Base-by-base conservation (phyloP, 768 basidiomycete genomes). In the Mrakia frigida region DNA sequence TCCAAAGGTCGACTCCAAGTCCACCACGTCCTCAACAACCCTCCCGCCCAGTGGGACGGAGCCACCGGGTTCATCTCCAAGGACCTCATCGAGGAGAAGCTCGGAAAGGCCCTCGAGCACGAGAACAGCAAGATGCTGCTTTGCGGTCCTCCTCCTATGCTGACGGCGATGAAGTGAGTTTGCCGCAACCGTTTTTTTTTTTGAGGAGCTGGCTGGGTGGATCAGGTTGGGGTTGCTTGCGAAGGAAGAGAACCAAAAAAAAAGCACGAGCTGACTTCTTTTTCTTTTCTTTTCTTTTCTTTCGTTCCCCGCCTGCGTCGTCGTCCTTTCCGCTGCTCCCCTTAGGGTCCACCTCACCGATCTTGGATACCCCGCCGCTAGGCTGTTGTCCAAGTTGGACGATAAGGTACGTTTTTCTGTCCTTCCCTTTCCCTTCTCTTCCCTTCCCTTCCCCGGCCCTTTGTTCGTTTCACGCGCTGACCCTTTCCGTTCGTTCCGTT, bases 51-150 rank as follows among this genome's bases (percentile, higher is more conserved):
- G 79, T 99, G 97, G 97, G 87, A 86, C 6, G 92, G 92, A 63
- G 94, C 94, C 77, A 89, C 90, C 74, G 97, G 97, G 53, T 99
- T 97, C 81, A 92, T 99, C 74, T 88, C 90, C 80, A 92, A 92
- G 84, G 93, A 94, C 16, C 93, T 97, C 82, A 94, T 99, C 81
- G 87, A 91, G 81, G 85, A 89, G 79, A 86, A 89, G 83, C 86
- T 98, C 84, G 93, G 93, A n/a, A 68, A 78, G 5, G 77, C 78
- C 16, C 11, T 73, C 37, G 84, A 87, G 25, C 84, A 84, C 35
- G 82, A 85, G n/a, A 87, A 91, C 79, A 90, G 89, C 87, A 94
- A 94, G 84, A 85, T 95, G 70, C 88, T 96, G 75, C 87, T 97
- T 82, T 97, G 94, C 76, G 83, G 83, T 46, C 90, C 90, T 56